Percentiles rank a stretch among this genome's conserved stretches.
Evolutionary conservation across 2,329 filamentous ascomycete genomes (phyloP).

Genomic region (Colletotrichum lini): DNA sequence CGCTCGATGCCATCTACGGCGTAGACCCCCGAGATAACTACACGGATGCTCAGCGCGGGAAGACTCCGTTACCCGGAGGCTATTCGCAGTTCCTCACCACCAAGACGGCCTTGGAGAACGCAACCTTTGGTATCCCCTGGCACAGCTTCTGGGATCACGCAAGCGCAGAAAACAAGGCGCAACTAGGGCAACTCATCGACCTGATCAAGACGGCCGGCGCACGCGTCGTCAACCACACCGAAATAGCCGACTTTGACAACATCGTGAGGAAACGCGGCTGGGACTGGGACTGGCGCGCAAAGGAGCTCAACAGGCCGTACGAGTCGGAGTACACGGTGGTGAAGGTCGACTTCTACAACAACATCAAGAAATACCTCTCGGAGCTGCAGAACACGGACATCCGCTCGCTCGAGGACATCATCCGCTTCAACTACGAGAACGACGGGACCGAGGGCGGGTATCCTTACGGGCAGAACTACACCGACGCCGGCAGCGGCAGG

Average conservation of each 20-base stretch:
- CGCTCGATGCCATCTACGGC: constrained; percentile 77
- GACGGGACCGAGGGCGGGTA: constrained; percentile 76
- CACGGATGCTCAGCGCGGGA: constrained; percentile 68
- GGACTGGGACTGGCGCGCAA: constrained; percentile 76
- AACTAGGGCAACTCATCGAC: constrained; percentile 65
- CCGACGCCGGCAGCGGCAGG: not conserved
- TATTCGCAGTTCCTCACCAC: constrained; percentile 71
- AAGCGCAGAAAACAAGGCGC: constrained; percentile 66
- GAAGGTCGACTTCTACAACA: constrained; percentile 77
- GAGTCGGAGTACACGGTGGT: constrained; percentile 81
- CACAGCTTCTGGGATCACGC: constrained; percentile 77
- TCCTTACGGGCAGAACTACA: constrained; percentile 50
- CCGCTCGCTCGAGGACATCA: constrained; percentile 72
- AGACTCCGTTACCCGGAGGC: constrained; percentile 62
- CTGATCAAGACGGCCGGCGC: constrained; percentile 74
- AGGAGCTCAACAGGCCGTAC: constrained; percentile 62
- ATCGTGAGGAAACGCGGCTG: constrained; percentile 76
- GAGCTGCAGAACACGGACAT: constrained; percentile 74
- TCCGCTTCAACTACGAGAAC: constrained; percentile 75
- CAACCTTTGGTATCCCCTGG: constrained; percentile 80
- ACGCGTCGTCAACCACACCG: constrained; percentile 77
- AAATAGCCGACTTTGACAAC: constrained; percentile 73
- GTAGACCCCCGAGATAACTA: constrained; percentile 75
- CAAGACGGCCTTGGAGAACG: constrained; percentile 68
- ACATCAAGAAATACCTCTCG: constrained; percentile 72